phyloP scores from a whole-genome alignment of 345 rosid species.

The Ceriops decandra region DNA sequence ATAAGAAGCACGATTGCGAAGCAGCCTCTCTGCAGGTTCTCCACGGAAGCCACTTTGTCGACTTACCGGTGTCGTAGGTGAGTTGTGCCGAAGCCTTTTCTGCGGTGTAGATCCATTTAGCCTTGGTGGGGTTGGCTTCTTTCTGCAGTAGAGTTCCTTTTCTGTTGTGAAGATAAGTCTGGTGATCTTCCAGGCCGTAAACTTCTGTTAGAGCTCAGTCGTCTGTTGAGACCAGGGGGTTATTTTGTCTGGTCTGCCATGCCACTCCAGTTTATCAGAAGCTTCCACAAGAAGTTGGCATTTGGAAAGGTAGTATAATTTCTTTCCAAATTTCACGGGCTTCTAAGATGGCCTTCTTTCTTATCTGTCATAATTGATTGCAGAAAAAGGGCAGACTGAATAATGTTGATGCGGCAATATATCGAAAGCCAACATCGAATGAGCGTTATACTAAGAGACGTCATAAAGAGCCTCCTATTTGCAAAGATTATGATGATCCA shows the following conservation, averaged over 20 bases:
- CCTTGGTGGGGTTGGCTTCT: conserved; percentile 23
- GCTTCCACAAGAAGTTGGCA: background rate
- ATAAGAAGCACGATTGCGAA: conserved; percentile 5
- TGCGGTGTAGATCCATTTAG: conserved; percentile 29
- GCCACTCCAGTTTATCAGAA: conserved; percentile 3
- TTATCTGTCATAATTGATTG: too few species aligned
- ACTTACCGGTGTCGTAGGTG: conserved; percentile 41
- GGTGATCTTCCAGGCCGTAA: conserved; percentile 4
- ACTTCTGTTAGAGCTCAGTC: background rate
- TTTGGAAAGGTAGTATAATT: conserved; percentile 1
- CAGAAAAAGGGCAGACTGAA: too few species aligned
- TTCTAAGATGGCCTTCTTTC: conserved; percentile 17
- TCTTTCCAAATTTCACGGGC: background rate
- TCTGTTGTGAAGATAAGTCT: conserved; percentile 15
- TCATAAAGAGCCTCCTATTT: too few species aligned
- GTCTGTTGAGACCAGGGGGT: conserved; percentile 1
- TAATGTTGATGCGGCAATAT: too few species aligned
- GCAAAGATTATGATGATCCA: too few species aligned
- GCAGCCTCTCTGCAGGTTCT: conserved; percentile 30
- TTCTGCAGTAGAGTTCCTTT: conserved; percentile 1
- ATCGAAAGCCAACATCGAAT: too few species aligned
- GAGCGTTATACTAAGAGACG: too few species aligned
- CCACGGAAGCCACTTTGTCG: conserved; percentile 68
- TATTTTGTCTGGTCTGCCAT: conserved; percentile 3
- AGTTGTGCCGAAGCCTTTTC: conserved; percentile 56